Evolutionary conservation across 352 stramenopile genomes (phyloP).

Genomic region (Phytopythium vexans): DNA sequence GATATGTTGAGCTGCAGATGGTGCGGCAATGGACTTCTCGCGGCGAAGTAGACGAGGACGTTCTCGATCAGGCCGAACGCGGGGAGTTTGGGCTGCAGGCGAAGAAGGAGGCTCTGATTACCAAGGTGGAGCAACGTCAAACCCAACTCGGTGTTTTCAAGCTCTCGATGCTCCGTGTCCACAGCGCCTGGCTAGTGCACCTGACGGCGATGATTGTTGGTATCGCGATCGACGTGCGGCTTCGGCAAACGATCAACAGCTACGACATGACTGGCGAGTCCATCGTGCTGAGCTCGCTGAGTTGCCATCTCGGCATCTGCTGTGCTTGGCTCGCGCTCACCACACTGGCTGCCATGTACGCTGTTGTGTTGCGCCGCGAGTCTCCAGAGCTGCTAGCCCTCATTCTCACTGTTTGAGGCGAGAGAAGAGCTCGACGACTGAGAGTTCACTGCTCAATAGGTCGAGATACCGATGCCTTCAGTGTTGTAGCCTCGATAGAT

Average conservation of each 20-base stretch:
- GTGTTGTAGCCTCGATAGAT: too few relatives aligned
- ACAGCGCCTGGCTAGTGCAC: slow-evolving; percentile 41
- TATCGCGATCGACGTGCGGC: slow-evolving; percentile 31
- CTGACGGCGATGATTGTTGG: slow-evolving; percentile 31
- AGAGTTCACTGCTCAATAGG: too few relatives aligned
- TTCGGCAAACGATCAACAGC: slow-evolving; percentile 11
- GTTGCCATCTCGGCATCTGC: slow-evolving; percentile 40
- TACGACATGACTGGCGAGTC: slow-evolving; percentile 6
- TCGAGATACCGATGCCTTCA: too few relatives aligned
- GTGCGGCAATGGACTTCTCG: slow-evolving; percentile 30
- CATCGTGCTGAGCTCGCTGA: slow-evolving; percentile 19
- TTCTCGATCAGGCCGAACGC: slow-evolving; percentile 53
- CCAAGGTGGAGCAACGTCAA: slow-evolving; percentile 54
- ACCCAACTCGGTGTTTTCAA: slow-evolving; percentile 52
- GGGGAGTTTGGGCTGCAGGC: slow-evolving; percentile 69
- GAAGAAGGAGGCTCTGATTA: slow-evolving; percentile 51
- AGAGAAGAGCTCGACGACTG: too few relatives aligned
- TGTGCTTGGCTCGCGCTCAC: slow-evolving; percentile 42
- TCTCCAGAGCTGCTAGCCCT: slow-evolving; percentile 38
- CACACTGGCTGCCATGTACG: slow-evolving; percentile 26
- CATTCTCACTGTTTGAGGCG: slow-evolving; percentile 32
- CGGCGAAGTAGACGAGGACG: slow-evolving; percentile 38
- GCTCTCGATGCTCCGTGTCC: slow-evolving; percentile 48
- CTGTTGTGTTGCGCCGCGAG: slow-evolving; percentile 39
- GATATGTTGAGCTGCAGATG: slow-evolving; percentile 34